A percentile compares a stretch with the other conserved stretches of the same genome.
phyloP scores from a whole-genome alignment of 176 grass and related monocot genomes.

The Alloteropsis semialata region DNA sequence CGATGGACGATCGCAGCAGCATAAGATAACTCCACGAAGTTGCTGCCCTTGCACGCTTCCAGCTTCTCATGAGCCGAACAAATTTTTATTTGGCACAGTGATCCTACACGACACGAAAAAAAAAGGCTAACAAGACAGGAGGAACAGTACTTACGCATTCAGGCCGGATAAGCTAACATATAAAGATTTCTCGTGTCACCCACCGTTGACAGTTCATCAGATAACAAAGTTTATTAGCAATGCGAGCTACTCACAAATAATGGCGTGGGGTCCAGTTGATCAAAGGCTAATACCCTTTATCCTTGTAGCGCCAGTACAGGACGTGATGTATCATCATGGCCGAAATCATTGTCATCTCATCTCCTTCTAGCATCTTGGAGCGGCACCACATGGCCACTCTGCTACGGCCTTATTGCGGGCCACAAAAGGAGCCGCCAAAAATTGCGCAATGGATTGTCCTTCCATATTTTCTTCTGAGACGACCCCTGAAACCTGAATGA shows the following conservation, averaged over 20 bases:
- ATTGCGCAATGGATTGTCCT: too few species aligned
- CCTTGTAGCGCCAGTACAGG: neutral
- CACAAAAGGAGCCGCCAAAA: neutral
- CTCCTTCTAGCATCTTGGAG: neutral
- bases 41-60: constrained; percentile 18
- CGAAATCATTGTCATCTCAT: constrained; percentile 21
- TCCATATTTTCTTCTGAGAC: neutral
- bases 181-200: neutral
- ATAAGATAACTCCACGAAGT: constrained; percentile 8
- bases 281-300: constrained; percentile 19
- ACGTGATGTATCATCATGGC: constrained; percentile 4
- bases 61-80: neutral
- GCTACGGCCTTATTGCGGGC: neutral
- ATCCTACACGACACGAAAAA: neutral
- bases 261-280: neutral
- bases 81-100: neutral
- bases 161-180: neutral
- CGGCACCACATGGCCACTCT: neutral
- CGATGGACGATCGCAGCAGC: neutral
- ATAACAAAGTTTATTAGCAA: neutral
- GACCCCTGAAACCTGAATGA: neutral
- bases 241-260: neutral
- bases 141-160: neutral
- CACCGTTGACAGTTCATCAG: constrained; percentile 1
- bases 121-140: neutral